phyloP scores from a whole-genome alignment of 495 filamentous ascomycete species.

The Penicillium paradoxum region DNA sequence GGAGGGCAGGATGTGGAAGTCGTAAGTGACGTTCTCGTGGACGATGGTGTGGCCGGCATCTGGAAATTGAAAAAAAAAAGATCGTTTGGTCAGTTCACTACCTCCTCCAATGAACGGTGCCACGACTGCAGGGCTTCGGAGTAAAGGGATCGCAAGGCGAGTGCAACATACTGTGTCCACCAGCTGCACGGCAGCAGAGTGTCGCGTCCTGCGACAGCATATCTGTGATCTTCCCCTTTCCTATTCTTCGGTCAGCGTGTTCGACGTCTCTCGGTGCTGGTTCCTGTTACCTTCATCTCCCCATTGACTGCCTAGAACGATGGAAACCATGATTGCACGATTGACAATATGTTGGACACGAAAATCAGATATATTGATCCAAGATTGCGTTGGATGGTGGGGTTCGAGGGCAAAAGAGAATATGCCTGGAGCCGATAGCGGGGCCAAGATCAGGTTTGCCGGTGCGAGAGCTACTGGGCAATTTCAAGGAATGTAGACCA shows the following conservation, averaged over 20 bases:
- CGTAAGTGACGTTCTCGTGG: slow-evolving; percentile 54
- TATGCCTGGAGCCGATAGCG: slow-evolving; percentile 8
- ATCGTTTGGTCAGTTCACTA: slow-evolving; percentile 8
- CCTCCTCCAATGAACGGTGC: slow-evolving; percentile 7
- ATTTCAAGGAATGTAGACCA: not conserved
- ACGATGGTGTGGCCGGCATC: slow-evolving; percentile 57
- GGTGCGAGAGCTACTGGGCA: slow-evolving; percentile 1
- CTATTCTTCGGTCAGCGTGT: slow-evolving; percentile 19
- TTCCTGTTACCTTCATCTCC: slow-evolving; percentile 58
- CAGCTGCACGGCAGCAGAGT: slow-evolving; percentile 58
- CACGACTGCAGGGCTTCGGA: not conserved
- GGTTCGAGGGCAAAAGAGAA: slow-evolving; percentile 4
- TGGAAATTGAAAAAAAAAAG: slow-evolving; percentile 12
- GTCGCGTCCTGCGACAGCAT: slow-evolving; percentile 55
- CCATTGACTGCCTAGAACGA: slow-evolving; percentile 60
- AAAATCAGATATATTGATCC: not conserved
- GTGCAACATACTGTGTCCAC: slow-evolving; percentile 57
- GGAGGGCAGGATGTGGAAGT: slow-evolving; percentile 70
- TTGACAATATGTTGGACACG: not conserved
- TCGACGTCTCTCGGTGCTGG: not conserved
- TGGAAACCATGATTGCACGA: slow-evolving; percentile 47
- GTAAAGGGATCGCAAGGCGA: not conserved
- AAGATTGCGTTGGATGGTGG: slow-evolving; percentile 11
- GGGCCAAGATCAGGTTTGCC: slow-evolving; percentile 10
- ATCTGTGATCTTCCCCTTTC: slow-evolving; percentile 70